Percentiles rank a stretch among this genome's conserved stretches.
Evolutionary conservation across 306 rosid species (phyloP).

Genomic region (Pyrus betulifolia): DNA sequence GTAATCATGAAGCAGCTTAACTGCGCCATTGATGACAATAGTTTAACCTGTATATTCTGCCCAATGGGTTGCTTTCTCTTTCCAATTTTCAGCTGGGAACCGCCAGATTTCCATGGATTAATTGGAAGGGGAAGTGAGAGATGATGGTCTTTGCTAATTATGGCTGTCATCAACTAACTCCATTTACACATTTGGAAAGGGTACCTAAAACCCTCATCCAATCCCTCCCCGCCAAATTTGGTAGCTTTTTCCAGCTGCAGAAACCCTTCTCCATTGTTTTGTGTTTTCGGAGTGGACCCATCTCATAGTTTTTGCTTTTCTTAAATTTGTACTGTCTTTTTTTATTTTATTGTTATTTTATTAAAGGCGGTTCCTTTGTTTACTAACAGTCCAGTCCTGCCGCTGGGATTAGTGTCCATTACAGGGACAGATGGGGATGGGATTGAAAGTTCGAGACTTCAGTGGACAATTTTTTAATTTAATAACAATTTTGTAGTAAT

Average conservation of each 20-base stretch:
- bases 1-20: background rate
- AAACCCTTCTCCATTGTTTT: background rate
- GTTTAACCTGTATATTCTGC: background rate
- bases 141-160: background rate
- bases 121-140: background rate
- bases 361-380: constrained; percentile 5
- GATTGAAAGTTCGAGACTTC: constrained; percentile 23
- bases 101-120: background rate
- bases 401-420: constrained; percentile 16
- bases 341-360: background rate
- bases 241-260: background rate
- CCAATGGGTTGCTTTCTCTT: background rate
- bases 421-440: constrained; percentile 21
- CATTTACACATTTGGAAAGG: constrained; percentile 14
- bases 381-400: background rate
- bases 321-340: background rate
- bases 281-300: constrained; percentile 5
- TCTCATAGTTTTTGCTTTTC: background rate
- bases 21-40: background rate
- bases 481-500: constrained; percentile 1
- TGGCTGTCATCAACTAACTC: constrained; percentile 8
- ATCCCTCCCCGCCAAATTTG: background rate
- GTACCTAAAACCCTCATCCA: background rate
- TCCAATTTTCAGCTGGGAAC: background rate
- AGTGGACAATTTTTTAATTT: background rate